Conservation (phyloP, 495 filamentous ascomycete species). For the Penicillium manginii region DNA sequence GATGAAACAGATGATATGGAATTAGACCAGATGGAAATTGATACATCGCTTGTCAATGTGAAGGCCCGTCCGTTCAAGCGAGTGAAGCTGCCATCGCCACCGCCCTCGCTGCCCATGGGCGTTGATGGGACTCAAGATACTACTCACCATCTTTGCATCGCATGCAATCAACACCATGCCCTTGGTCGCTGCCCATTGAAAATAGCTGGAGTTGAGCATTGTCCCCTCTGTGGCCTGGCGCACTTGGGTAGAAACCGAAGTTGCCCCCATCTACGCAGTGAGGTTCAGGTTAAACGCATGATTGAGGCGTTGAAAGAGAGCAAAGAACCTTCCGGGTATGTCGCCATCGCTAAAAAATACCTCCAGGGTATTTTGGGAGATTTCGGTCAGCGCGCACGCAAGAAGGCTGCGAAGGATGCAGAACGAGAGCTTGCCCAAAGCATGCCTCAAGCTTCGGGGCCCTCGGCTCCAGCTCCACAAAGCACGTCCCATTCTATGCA, state of each 20-base stretch:
- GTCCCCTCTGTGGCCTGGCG: constrained; percentile 68
- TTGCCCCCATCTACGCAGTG: constrained; percentile 64
- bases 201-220: constrained; percentile 62
- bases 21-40: constrained; percentile 2
- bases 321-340: constrained; percentile 55
- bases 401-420: not conserved
- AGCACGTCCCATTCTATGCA: not conserved
- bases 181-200: constrained; percentile 64
- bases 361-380: constrained; percentile 56
- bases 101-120: constrained; percentile 27
- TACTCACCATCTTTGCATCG: constrained; percentile 46
- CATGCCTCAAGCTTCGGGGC: not conserved
- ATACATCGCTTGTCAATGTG: not conserved
- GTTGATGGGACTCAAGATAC: constrained; percentile 48
- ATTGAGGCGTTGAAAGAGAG: constrained; percentile 60
- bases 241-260: constrained; percentile 59
- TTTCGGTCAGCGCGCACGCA: constrained; percentile 39
- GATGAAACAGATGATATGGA: constrained; percentile 22
- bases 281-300: constrained; percentile 62
- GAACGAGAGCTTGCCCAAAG: not conserved
- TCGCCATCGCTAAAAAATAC: constrained; percentile 58
- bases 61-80: constrained; percentile 43
- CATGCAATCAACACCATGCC: constrained; percentile 56
- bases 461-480: not conserved
- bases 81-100: constrained; percentile 27